Evolutionary conservation across 345 rosid genomes (phyloP).

Genomic region (Populus pruinosa): DNA sequence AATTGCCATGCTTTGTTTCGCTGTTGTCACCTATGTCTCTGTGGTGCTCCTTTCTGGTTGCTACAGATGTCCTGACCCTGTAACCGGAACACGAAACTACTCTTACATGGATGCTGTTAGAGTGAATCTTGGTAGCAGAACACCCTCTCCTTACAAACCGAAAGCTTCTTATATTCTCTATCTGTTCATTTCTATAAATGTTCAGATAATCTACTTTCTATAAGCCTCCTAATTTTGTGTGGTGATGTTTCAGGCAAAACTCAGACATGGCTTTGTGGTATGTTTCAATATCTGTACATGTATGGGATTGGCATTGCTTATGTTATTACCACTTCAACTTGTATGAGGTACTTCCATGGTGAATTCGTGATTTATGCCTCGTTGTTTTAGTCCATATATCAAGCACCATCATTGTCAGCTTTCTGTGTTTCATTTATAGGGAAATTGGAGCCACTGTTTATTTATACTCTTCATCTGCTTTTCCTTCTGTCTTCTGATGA

Average conservation of each 20-base stretch:
- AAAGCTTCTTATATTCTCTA: neutral
- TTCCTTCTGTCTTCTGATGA: no score
- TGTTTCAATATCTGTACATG: neutral
- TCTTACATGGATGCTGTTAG: slow-evolving; percentile 6
- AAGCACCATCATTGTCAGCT: neutral
- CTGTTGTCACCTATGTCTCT: neutral
- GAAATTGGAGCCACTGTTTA: neutral
- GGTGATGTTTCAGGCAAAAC: neutral
- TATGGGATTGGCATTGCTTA: neutral
- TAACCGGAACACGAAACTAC: neutral
- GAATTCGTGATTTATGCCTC: neutral
- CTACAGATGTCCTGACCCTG: slow-evolving; percentile 1
- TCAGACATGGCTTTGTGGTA: neutral
- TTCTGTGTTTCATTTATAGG: neutral
- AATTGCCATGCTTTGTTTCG: neutral
- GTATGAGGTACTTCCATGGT: slow-evolving; percentile 1
- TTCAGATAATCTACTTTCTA: neutral
- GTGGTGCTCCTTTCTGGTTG: slow-evolving; percentile 1
- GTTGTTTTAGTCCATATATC: neutral
- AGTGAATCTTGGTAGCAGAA: slow-evolving; percentile 2
- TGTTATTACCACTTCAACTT: neutral
- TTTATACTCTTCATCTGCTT: no score
- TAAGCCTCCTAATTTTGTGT: neutral
- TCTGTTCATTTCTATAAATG: neutral
- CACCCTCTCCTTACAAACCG: neutral